Evolutionary conservation across 1,139 yeast genomes (phyloP).

Genomic region (Tardiomyces digboiensis): DNA sequence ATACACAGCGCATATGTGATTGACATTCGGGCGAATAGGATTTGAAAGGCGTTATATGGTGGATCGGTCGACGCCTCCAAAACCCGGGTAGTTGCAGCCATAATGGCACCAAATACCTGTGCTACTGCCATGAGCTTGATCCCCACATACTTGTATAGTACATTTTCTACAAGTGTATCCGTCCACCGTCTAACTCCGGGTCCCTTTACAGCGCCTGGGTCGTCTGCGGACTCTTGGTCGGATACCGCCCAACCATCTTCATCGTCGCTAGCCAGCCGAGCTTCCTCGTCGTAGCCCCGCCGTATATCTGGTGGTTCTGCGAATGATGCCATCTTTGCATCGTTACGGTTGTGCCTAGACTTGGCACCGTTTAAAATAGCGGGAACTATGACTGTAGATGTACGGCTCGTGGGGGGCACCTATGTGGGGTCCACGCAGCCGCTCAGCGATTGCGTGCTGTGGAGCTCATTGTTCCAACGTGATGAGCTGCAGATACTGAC

Average conservation of each 20-base stretch:
- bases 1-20: conserved; percentile 56
- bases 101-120: conserved; percentile 64
- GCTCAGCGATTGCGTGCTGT: no score
- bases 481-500: no score
- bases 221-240: background rate
- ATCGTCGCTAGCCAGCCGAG: background rate
- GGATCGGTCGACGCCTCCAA: conserved; percentile 53
- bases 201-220: background rate
- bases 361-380: no score
- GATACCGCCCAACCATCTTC: background rate
- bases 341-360: no score
- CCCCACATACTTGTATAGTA: conserved; percentile 13
- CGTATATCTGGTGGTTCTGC: background rate
- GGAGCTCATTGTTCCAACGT: no score
- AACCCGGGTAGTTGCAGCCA: conserved; percentile 68
- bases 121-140: conserved; percentile 17
- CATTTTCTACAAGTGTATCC: background rate
- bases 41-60: conserved; percentile 69
- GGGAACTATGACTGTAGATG: no score
- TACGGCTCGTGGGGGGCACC: no score
- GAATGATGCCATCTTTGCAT: no score
- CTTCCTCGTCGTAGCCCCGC: background rate
- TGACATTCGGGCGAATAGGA: conserved; percentile 65
- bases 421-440: no score
- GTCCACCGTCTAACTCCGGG: background rate